These are phyloP conservation scores for Aphanomyces euteiches DNA, from an alignment of 352 stramenopile genomes.

Conservation along the genomic window DNA sequence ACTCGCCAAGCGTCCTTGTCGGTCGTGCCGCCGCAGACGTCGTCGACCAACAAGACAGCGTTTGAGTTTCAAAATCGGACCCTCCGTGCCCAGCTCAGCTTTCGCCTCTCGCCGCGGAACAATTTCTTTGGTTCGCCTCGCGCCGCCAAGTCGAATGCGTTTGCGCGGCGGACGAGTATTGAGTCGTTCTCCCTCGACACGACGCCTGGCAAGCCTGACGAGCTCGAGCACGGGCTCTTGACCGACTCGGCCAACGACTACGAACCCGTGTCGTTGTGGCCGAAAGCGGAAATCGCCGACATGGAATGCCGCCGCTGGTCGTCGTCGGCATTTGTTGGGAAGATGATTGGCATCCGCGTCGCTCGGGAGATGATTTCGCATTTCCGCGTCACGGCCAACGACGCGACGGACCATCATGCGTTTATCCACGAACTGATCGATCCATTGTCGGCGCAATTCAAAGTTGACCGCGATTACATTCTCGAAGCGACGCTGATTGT, in stretches of 20 bases:
- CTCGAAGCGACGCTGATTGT: conserved; percentile 71
- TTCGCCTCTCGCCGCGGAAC: not conserved
- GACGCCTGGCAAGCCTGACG: conserved; percentile 1
- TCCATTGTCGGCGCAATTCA: conserved; percentile 71
- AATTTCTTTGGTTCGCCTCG: conserved; percentile 27
- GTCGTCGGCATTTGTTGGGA: conserved; percentile 81
- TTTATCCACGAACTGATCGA: conserved; percentile 73
- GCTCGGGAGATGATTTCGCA: conserved; percentile 82
- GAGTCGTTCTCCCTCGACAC: conserved; percentile 16
- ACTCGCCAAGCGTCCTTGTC: not conserved
- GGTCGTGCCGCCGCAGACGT: not conserved
- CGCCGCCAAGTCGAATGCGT: not conserved
- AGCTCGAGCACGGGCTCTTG: conserved; percentile 19
- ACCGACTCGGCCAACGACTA: not conserved
- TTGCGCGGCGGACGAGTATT: not conserved
- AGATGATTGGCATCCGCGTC: conserved; percentile 82
- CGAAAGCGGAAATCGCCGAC: conserved; percentile 79
- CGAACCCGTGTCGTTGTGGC: conserved; percentile 49
- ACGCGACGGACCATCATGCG: conserved; percentile 43
- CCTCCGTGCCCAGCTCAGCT: not conserved
- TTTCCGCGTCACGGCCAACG: conserved; percentile 61
- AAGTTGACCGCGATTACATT: conserved; percentile 74
- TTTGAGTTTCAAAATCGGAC: not conserved
- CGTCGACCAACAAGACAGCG: not conserved
- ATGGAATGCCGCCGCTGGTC: conserved; percentile 81